phyloP scores from a whole-genome alignment of 805 yeast genomes.

The Wickerhamiella brachini region DNA sequence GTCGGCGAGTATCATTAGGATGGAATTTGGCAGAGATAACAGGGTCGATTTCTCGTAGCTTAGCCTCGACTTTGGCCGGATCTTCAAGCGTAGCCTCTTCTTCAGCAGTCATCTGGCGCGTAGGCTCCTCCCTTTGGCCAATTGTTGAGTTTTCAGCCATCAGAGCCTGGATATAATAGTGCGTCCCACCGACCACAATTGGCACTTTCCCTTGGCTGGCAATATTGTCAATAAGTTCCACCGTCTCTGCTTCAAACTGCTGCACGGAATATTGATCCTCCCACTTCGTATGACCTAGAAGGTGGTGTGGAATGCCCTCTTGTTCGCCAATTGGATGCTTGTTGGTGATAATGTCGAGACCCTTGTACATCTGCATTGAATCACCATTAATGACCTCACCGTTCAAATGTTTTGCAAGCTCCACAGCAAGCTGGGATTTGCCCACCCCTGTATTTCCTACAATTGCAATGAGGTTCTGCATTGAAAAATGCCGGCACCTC shows the following conservation, averaged over 20 bases:
- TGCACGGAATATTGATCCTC: constrained; percentile 69
- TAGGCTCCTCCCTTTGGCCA: constrained; percentile 15
- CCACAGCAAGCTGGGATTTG: constrained; percentile 70
- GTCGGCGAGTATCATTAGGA: constrained; percentile 74
- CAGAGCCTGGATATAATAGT: constrained; percentile 73
- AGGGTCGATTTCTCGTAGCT: constrained; percentile 49
- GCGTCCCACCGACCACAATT: constrained; percentile 90
- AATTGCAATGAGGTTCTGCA: constrained; percentile 40
- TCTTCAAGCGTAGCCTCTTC: constrained; percentile 35
- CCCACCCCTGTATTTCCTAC: constrained; percentile 97
- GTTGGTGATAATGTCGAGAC: constrained; percentile 66
- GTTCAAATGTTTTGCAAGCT: constrained; percentile 56
- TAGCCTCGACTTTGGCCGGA: constrained; percentile 29
- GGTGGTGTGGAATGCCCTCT: constrained; percentile 65
- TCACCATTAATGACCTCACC: constrained; percentile 95
- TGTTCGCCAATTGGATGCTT: constrained; percentile 80
- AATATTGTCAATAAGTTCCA: constrained; percentile 41
- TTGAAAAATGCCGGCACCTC: neutral
- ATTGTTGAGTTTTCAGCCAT: constrained; percentile 58
- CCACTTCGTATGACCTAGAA: constrained; percentile 77
- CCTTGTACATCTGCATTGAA: constrained; percentile 87
- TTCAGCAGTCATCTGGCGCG: constrained; percentile 18
- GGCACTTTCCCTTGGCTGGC: constrained; percentile 61
- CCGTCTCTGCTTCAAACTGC: constrained; percentile 62
- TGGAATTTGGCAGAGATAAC: constrained; percentile 67